Base-by-base conservation (phyloP, 768 basidiomycete genomes). In the Paxillus rubicundulus region DNA sequence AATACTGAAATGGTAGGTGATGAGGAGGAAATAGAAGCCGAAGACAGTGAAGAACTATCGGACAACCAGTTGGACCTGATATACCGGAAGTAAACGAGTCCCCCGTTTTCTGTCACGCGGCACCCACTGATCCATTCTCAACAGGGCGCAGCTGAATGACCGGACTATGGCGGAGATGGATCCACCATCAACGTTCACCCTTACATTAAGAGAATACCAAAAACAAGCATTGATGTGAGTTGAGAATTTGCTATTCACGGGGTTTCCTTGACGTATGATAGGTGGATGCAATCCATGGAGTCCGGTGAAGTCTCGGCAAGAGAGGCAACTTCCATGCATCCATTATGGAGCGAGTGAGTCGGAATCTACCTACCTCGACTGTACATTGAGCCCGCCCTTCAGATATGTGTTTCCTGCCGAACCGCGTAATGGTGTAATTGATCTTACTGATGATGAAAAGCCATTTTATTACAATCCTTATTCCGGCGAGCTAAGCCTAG, bases 231-330 rank as follows among this genome's bases (percentile, higher is more conserved):
- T 98, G 42, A 74, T 74, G 86, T 90, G 48, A 43, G 84, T 68
- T 17, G 13, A 34, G 21, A 14, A 8, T 46, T 27, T 27, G 24
- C 40, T n/a, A 4, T 5, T 12, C 3, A 37, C 32, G 32, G 9
- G 18, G 8, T 38, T 12, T 47, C 38, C 36, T 53, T 32, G 52
- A 17, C 33, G 14, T n/a, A 20, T 30, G 44, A 13, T 52, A 92
- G 90, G 34, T 98, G 95, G 95, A 94, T 97, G 94, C 74, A 84
- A 58, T 87, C 89, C 3, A 75, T 93, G 48, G 96, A 98, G 71
- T 81, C 78, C 2, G 89, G 89, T 3, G 77, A 82, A 17, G 75
- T 77, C 56, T 83, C 87, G 50, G 89, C 83, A 58, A 79, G 87
- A 49, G 80, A 85, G 64, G 79, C 79, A 13, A 74, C 66, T 14